Percentiles rank a stretch among this genome's conserved stretches.
These are phyloP conservation scores for Spathaspora passalidarum DNA, from an alignment of 805 yeast genomes.

Conservation along the genomic window DNA sequence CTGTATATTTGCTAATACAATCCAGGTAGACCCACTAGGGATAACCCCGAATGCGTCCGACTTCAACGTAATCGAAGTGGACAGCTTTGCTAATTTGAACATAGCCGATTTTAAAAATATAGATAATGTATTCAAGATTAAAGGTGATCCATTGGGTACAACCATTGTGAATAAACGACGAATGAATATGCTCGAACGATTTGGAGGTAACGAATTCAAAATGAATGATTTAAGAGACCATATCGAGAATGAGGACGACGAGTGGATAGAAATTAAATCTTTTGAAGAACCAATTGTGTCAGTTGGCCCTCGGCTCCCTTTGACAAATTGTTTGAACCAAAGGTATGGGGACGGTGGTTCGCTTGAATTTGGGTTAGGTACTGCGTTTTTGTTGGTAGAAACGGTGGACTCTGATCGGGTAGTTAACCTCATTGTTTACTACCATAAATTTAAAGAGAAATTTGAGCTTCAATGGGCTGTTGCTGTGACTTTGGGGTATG, in stretches of 20 bases:
- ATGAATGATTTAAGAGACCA: neutral
- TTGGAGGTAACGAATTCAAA: neutral
- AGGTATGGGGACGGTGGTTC: conserved; percentile 7
- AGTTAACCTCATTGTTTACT: conserved; percentile 6
- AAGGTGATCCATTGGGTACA: neutral
- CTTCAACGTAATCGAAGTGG: neutral
- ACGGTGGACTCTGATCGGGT: conserved; percentile 6
- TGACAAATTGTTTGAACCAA: conserved; percentile 8
- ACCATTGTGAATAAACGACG: conserved; percentile 2
- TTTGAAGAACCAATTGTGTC: neutral
- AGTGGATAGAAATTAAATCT: conserved; percentile 4
- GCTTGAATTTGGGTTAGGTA: conserved; percentile 2
- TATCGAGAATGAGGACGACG: neutral
- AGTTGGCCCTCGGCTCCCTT: conserved; percentile 1
- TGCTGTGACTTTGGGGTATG: conserved; percentile 2
- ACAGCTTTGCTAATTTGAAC: neutral
- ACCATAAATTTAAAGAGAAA: conserved; percentile 4
- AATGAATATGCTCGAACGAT: neutral
- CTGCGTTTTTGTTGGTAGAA: neutral
- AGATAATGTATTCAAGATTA: conserved; percentile 3
- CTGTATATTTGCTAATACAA: neutral
- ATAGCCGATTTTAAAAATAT: neutral
- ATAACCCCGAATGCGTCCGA: neutral
- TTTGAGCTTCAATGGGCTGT: conserved; percentile 4
- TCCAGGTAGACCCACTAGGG: neutral